Percentiles rank a stretch among this genome's conserved stretches.
phyloP scores from a whole-genome alignment of 768 basidiomycete genomes.

The Lepiota brunneoincarnata region DNA sequence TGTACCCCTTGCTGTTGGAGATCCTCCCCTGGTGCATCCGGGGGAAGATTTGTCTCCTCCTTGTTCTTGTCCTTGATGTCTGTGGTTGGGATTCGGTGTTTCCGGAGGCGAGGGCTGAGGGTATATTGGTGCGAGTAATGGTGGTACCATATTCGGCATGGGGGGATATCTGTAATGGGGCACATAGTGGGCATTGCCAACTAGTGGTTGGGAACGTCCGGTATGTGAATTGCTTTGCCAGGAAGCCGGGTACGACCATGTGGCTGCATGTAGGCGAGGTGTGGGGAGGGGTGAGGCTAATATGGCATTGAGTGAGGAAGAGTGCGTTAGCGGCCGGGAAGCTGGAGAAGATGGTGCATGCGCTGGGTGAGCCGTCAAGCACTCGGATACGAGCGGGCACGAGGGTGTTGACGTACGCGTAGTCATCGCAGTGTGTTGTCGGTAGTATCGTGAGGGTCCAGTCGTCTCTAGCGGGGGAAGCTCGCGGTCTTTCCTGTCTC shows the following conservation, averaged over 20 bases:
- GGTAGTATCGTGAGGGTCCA: slow-evolving; percentile 60
- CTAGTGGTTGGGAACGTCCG: neutral
- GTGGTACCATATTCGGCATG: neutral
- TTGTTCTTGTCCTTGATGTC: neutral
- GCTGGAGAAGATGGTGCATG: neutral
- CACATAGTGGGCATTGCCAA: neutral
- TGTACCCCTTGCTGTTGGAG: neutral
- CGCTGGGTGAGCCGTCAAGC: slow-evolving; percentile 6
- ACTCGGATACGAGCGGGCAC: slow-evolving; percentile 1
- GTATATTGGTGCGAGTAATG: neutral
- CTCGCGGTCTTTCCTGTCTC: slow-evolving; percentile 23
- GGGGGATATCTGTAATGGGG: slow-evolving; percentile 6
- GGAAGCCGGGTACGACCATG: neutral
- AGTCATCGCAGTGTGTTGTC: slow-evolving; percentile 54
- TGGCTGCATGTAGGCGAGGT: slow-evolving; percentile 9
- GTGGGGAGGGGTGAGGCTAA: slow-evolving; percentile 12
- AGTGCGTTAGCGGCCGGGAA: slow-evolving; percentile 4
- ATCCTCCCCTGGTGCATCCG: neutral
- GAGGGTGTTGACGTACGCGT: slow-evolving; percentile 30
- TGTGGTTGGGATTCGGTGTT: neutral
- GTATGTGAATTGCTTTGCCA: neutral
- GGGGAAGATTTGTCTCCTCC: neutral
- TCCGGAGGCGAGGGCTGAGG: neutral
- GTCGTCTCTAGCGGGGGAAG: slow-evolving; percentile 17
- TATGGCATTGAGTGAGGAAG: slow-evolving; percentile 12